Conservation (phyloP, 257 asterid species). For the Penstemon barbatus region DNA sequence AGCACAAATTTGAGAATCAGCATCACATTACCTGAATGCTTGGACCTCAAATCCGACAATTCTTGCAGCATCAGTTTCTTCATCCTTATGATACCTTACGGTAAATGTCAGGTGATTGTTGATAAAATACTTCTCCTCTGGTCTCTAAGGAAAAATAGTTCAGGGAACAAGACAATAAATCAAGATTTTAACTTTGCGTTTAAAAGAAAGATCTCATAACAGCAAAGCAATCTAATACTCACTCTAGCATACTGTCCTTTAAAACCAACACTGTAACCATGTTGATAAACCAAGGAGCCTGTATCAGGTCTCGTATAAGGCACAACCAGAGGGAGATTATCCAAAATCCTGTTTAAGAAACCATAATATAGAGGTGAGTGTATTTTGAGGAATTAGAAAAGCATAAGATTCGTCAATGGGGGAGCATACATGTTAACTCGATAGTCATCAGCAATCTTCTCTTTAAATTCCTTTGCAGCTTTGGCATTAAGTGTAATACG, state of each 20-base stretch:
- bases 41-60: conserved; percentile 87
- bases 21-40: conserved; percentile 62
- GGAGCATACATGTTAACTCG: conserved; percentile 54
- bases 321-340: conserved; percentile 85
- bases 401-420: neutral
- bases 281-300: conserved; percentile 63
- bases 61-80: conserved; percentile 68
- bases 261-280: conserved; percentile 73
- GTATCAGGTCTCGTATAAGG: conserved; percentile 60
- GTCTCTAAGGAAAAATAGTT: conserved; percentile 40
- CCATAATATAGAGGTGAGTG: conserved; percentile 20
- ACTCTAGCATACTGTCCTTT: conserved; percentile 81
- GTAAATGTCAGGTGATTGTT: conserved; percentile 73
- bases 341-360: conserved; percentile 68
- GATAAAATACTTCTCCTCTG: conserved; percentile 66
- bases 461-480: conserved; percentile 53
- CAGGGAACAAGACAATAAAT: conserved; percentile 20
- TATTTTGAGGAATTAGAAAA: conserved; percentile 11
- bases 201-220: conserved; percentile 14
- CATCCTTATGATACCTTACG: conserved; percentile 81
- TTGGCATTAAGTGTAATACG: conserved; percentile 42
- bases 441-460: conserved; percentile 61
- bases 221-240: conserved; percentile 33
- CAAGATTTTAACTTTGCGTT: conserved; percentile 19
- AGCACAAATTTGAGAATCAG: conserved; percentile 19